Evolutionary conservation across 176 grass and related monocot species (phyloP).

Genomic region (Oryza meyeriana): DNA sequence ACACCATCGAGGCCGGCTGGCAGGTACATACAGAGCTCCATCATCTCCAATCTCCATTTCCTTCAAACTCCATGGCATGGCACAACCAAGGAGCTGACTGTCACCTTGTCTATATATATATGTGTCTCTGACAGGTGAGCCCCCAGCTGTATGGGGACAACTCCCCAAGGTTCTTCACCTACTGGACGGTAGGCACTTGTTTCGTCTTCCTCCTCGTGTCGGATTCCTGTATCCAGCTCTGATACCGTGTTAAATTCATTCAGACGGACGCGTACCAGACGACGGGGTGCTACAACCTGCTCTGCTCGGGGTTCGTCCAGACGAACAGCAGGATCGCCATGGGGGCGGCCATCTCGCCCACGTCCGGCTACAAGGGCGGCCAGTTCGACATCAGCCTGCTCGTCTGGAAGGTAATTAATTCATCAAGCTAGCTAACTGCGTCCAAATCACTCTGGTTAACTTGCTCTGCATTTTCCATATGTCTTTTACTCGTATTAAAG

Average conservation of each 20-base stretch:
- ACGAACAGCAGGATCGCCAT: slow-evolving; percentile 90
- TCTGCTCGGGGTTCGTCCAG: slow-evolving; percentile 93
- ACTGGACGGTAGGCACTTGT: slow-evolving; percentile 68
- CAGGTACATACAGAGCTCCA: slow-evolving; percentile 41
- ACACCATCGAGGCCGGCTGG: slow-evolving; percentile 97
- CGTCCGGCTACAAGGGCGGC: slow-evolving; percentile 53
- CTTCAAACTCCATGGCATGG: too few relatives aligned
- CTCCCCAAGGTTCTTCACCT: slow-evolving; percentile 87
- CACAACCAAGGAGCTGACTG: too few relatives aligned
- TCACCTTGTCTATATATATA: too few relatives aligned
- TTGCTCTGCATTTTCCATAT: too few relatives aligned
- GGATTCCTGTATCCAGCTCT: background rate
- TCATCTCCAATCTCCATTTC: background rate
- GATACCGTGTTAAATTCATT: background rate
- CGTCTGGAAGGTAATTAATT: slow-evolving; percentile 71
- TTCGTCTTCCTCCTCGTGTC: background rate
- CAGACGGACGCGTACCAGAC: slow-evolving; percentile 94
- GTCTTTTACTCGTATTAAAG: background rate
- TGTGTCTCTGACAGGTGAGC: slow-evolving; percentile 60
- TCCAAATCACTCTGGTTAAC: background rate
- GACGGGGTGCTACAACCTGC: slow-evolving; percentile 92
- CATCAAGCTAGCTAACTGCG: background rate
- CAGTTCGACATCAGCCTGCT: slow-evolving; percentile 95
- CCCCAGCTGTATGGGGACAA: slow-evolving; percentile 88
- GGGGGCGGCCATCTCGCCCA: slow-evolving; percentile 85